Conservation (phyloP, 306 rosid genomes). For the Lupinus albus region DNA sequence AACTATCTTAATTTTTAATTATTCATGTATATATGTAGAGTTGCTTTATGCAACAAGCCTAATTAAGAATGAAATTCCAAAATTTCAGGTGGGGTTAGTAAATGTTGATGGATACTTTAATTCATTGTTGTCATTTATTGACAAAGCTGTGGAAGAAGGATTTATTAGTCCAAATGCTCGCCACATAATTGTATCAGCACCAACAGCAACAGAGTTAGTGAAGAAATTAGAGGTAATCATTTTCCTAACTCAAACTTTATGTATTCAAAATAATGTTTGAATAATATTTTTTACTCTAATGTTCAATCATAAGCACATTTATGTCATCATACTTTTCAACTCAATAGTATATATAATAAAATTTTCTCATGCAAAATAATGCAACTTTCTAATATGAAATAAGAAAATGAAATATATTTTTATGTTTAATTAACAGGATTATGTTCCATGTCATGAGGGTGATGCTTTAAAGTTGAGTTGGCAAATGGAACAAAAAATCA, state of each 20-base stretch:
- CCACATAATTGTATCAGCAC: slow-evolving; percentile 92
- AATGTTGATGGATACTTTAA: slow-evolving; percentile 96
- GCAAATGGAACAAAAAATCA: slow-evolving; percentile 84
- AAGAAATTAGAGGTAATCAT: slow-evolving; percentile 87
- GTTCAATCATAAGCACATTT: slow-evolving; percentile 15
- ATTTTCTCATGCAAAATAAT: slow-evolving; percentile 13
- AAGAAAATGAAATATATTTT: not conserved
- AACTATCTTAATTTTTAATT: too few species aligned
- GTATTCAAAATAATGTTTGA: slow-evolving; percentile 26
- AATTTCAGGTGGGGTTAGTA: slow-evolving; percentile 84
- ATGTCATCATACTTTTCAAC: slow-evolving; percentile 7
- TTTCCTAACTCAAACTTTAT: slow-evolving; percentile 3
- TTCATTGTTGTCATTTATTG: slow-evolving; percentile 86
- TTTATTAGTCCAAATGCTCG: slow-evolving; percentile 93
- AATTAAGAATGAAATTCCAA: slow-evolving; percentile 29
- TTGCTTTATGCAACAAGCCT: not conserved
- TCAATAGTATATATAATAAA: slow-evolving; percentile 3
- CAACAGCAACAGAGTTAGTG: slow-evolving; percentile 86
- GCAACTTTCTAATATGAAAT: not conserved
- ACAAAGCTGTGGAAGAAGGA: slow-evolving; percentile 98
- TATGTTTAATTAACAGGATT: slow-evolving; percentile 59
- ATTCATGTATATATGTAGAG: not conserved
- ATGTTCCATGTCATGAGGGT: slow-evolving; percentile 91
- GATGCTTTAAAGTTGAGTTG: slow-evolving; percentile 88
- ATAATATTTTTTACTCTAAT: not conserved